Evolutionary conservation across 1,284 basidiomycete species (phyloP).

Genomic region (Ganoderma lucidum): DNA sequence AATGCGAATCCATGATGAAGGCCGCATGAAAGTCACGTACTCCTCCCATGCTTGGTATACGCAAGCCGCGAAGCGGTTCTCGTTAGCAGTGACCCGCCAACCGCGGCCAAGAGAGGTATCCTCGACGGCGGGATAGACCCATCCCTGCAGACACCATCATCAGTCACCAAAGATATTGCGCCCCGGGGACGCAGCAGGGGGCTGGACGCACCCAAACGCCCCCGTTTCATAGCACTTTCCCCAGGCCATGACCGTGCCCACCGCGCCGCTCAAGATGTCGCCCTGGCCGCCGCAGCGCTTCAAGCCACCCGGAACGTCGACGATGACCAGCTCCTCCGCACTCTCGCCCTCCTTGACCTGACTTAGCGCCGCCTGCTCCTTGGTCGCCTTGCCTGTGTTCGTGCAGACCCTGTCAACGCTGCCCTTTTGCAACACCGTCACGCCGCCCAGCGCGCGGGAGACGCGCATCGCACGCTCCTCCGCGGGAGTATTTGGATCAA

Average conservation of each 20-base stretch:
- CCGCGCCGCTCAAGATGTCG: conserved; percentile 89
- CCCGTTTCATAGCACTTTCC: conserved; percentile 90
- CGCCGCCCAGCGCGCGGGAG: conserved; percentile 81
- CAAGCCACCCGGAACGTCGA: conserved; percentile 81
- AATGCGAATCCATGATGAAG: background rate
- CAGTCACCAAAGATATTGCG: background rate
- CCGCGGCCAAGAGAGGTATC: conserved; percentile 87
- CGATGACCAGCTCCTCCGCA: conserved; percentile 61
- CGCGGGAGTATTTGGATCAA: conserved; percentile 57
- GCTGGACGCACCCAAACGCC: conserved; percentile 65
- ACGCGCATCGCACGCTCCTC: conserved; percentile 66
- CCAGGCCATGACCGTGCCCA: conserved; percentile 94
- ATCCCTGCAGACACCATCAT: conserved; percentile 46
- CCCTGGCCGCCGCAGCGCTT: conserved; percentile 97
- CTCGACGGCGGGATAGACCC: conserved; percentile 59
- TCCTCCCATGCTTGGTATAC: conserved; percentile 77
- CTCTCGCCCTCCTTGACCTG: conserved; percentile 48
- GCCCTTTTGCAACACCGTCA: conserved; percentile 95
- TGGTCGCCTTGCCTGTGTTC: conserved; percentile 64
- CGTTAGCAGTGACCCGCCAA: conserved; percentile 91
- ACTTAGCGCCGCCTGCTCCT: conserved; percentile 40
- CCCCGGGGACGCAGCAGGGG: background rate
- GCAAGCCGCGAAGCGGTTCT: conserved; percentile 82
- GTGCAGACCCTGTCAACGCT: conserved; percentile 72
- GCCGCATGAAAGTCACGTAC: conserved; percentile 21